Base-by-base conservation (phyloP, 2,329 filamentous ascomycete genomes). In the Pyrenochaeta sp. region DNA sequence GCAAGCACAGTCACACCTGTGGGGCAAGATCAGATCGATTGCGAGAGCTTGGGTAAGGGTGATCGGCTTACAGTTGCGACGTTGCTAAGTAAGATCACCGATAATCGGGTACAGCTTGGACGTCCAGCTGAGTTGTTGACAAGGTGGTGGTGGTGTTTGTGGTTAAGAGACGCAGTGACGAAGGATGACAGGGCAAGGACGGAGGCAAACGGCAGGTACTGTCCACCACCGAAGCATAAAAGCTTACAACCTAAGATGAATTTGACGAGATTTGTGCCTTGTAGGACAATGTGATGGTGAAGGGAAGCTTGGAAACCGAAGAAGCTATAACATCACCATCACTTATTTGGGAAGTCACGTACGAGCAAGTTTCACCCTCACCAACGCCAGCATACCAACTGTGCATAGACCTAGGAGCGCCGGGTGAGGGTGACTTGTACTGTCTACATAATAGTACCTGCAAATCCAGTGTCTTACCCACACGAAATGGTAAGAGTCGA, bases 181-280 rank as follows among this genome's bases (percentile, higher is more conserved):
- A 31, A 39, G 33, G 31, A 18, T 20, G 17, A n/a, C 7, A n/a
- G 37, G n/a, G n/a, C 29, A 49, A 43, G 31, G 33, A 47, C 18
- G 35, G 12, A 37, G 30, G 46, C 33, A 52, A 18, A n/a, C 41
- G 30, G 46, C 33, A 52, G 23, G 30, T 23, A 31, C 39, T 18
- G 39, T 46, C 36, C 33, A 11, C 44, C 29, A 21, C 45, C 30
- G 3, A 31, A 18, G 15, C 18, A 15, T 7, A 17, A 14, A 23
- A 33, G n/a, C 15, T 27, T 18, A 33, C 5, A 30, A 27, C n/a
- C 9, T 30, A 4, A 11, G 15, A 21, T 18, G 21, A 39, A 4
- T 17, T 6, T 21, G 2, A 10, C 12, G 20, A 23, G n/a, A 2
- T 2, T 39, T 12, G 7, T 10, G 10, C n/a, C 3, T 14, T 9